Base-by-base conservation (phyloP, 495 filamentous ascomycete species). In the Aspergillus biplanus region DNA sequence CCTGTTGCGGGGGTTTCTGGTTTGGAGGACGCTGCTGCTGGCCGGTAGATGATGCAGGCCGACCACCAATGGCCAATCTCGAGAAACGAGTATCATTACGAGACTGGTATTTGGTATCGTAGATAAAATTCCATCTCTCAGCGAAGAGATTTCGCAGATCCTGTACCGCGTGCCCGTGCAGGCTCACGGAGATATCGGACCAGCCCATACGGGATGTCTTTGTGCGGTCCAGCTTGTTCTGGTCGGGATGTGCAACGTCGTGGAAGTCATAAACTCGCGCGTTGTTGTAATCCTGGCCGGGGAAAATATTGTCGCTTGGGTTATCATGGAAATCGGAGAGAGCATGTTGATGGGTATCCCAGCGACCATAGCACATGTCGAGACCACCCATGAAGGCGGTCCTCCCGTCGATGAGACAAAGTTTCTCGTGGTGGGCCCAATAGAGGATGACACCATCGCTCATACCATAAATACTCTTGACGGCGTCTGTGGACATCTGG, bases 361-460 rank as follows among this genome's bases (percentile, higher is more conserved):
- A 89, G 44, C 86, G 83, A 13, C 86, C 86, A 63, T 83, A 89
- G 67, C 86, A 89, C 52, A 89, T 72, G 63, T 85, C 82, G 7
- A 85, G 70, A 2, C 82, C 82, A 52, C 94, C 94, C 94, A 97
- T 98, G 71, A 98, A 98, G 18, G 90, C 93, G 65, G 87, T 83
- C 9, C 80, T 77, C 1, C 89, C 86, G 72, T 98, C 94, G 37
- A 98, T 76, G 9, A 97, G 67, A 65, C 90, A 94, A 7, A 98
- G 82, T 76, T 98, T 98, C 74, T 98, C 94, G 63, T 97, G 94
- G 65, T 98, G 94, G 0, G 94, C 93, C 93, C 93, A 98, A 74
- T 92, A 98, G 5, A 98, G 75, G 18, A 97, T 89, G 6, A 90
- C 85, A 58, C 90, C 92, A 33, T 93, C 91, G 52, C 87, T 84